Percentiles rank a stretch among this genome's conserved stretches.
phyloP scores from a whole-genome alignment of 2,329 filamentous ascomycete genomes.

The Alternaria novae-zelandiae region DNA sequence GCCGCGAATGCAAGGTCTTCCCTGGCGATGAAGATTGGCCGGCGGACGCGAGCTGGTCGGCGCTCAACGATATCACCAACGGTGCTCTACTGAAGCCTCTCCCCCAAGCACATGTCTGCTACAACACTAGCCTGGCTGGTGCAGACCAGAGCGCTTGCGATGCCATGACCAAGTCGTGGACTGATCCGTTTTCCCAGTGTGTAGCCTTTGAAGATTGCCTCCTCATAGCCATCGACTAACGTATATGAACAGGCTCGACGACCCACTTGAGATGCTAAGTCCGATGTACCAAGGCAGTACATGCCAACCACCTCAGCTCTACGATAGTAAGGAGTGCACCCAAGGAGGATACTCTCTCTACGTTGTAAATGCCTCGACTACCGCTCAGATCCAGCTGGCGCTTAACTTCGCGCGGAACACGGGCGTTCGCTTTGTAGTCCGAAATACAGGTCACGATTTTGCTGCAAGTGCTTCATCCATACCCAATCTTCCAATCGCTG shows the following conservation, averaged over 20 bases:
- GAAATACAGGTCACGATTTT: conserved; percentile 43
- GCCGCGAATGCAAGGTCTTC: neutral
- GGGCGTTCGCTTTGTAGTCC: conserved; percentile 35
- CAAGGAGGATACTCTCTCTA: conserved; percentile 35
- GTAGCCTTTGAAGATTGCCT: neutral
- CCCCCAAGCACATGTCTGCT: neutral
- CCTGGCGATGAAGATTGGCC: neutral
- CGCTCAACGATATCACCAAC: neutral
- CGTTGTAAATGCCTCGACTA: conserved; percentile 29
- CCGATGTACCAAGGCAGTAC: conserved; percentile 37
- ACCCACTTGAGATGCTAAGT: conserved; percentile 33
- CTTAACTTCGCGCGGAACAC: conserved; percentile 38
- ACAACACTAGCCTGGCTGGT: neutral
- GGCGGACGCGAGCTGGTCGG: neutral
- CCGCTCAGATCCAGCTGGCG: conserved; percentile 29
- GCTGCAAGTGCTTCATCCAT: neutral
- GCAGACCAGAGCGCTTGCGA: neutral
- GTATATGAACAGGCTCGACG: conserved; percentile 27
- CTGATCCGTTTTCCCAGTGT: neutral
- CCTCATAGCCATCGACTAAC: neutral
- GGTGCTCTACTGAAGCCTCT: neutral
- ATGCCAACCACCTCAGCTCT: conserved; percentile 31
- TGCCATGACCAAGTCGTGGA: neutral
- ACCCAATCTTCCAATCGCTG: neutral
- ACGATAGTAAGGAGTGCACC: conserved; percentile 29